Evolutionary conservation across 2,329 filamentous ascomycete species (phyloP).

Genomic region (Zalaria sp.): DNA sequence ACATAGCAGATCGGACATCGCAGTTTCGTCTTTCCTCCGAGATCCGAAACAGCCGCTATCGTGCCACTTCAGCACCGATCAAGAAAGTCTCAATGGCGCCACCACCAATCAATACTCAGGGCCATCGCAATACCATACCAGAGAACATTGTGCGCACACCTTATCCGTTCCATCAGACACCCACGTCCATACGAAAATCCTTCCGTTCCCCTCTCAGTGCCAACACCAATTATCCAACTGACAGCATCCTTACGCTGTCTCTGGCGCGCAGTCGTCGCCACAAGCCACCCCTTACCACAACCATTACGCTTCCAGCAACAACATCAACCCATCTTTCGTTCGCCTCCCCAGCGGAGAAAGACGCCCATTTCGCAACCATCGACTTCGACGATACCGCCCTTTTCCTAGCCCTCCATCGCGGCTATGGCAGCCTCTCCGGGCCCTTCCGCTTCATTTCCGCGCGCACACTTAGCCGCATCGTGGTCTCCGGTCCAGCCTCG

Average conservation of each 20-base stretch:
- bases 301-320: constrained; percentile 16
- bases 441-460: constrained; percentile 16
- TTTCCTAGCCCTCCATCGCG: constrained; percentile 14
- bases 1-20: not conserved
- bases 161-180: constrained; percentile 12
- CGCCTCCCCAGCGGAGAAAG: constrained; percentile 3
- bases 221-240: constrained; percentile 4
- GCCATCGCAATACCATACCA: constrained; percentile 10
- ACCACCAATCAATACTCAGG: constrained; percentile 17
- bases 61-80: constrained; percentile 6
- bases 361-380: constrained; percentile 11
- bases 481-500: constrained; percentile 12
- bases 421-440: constrained; percentile 14
- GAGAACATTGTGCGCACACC: constrained; percentile 17
- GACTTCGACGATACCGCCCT: constrained; percentile 21
- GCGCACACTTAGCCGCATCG: constrained; percentile 15
- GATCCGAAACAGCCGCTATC: constrained; percentile 2
- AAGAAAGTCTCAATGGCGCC: constrained; percentile 19
- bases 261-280: constrained; percentile 14
- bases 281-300: constrained; percentile 11
- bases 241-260: constrained; percentile 17
- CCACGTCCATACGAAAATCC: not conserved
- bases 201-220: not conserved
- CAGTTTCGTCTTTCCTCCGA: not conserved
- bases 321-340: constrained; percentile 1